phyloP scores from a whole-genome alignment of 148 eudicot species.

The Silene conica region DNA sequence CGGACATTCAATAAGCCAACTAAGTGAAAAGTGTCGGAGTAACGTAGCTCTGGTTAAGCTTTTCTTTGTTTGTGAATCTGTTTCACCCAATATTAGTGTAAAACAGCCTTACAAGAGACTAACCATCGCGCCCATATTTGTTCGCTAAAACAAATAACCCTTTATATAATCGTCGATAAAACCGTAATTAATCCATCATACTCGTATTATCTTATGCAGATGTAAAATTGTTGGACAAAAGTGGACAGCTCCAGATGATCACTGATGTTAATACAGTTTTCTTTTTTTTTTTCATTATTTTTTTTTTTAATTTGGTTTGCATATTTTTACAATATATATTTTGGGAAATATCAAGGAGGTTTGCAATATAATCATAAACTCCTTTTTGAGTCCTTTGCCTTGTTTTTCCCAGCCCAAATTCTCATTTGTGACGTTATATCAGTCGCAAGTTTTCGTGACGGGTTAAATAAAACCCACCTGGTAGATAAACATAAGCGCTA shows the following conservation, averaged over 20 bases:
- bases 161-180: too few relatives aligned
- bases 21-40: too few relatives aligned
- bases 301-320: conserved; percentile 14
- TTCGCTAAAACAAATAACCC: too few relatives aligned
- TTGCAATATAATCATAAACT: conserved; percentile 17
- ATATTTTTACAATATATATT: conserved; percentile 26
- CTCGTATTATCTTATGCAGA: conserved; percentile 24
- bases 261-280: conserved; percentile 38
- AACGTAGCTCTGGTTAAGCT: too few relatives aligned
- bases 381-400: neutral
- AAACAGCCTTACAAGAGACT: neutral
- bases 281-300: conserved; percentile 9
- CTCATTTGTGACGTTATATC: too few relatives aligned
- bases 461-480: too few relatives aligned
- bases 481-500: too few relatives aligned
- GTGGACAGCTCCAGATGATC: conserved; percentile 34
- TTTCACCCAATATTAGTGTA: neutral
- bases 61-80: too few relatives aligned
- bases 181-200: neutral
- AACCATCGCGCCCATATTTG: too few relatives aligned
- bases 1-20: too few relatives aligned
- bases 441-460: too few relatives aligned
- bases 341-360: conserved; percentile 21
- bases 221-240: conserved; percentile 32
- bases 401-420: too few relatives aligned